Evolutionary conservation across 108 stramenopile species (phyloP), one percentile per base, ranked within the genome.

Genomic region (Cyclotella baltica): DNA sequence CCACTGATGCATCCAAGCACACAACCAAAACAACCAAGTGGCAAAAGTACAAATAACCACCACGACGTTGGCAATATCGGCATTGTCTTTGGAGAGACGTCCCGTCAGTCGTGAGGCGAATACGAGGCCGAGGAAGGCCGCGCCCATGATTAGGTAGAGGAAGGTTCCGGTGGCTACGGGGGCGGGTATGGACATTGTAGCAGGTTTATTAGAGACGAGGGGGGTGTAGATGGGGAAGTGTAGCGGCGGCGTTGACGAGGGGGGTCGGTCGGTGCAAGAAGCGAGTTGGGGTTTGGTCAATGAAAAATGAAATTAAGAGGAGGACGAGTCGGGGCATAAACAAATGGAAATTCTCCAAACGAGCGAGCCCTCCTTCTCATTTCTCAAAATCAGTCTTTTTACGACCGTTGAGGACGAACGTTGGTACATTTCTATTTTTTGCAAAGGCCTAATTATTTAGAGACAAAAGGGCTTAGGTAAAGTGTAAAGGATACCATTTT

Each of bases 1-100:
- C 96, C 96, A 96, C 83, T 96, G 96, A 83, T 96, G 96, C 88
- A 96, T 82, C 92, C 93, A 94, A 19, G 93, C 92, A 72, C 93
- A 94, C 35, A 90, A 66, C 96, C 93, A 96, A 81, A 96, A 93
- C 23, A 96, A 69, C 95, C 95, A 96, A 76, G 91, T 93, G 62
- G 86, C 75, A 58, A 93, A 73, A 15, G 81, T 83, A 20, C 89
- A 77, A 72, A 93, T 90, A 19, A 81, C 46, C 29, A 93, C 83
- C 31, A 96, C 95, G 66, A 96, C 90, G 43, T 92, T 88, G 73
- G 89, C 95, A 76, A 90, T 93, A 52, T 87, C 90, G 46, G 92
- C 91, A 80, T 96, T 89, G 76, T 96, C 93, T 85, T 92, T 92
- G 76, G 72, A 79, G 20, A 96, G 40, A 33, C 87, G 82, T 38